Evolutionary conservation across 768 basidiomycete genomes (phyloP).

Genomic region (Epithele typhae): DNA sequence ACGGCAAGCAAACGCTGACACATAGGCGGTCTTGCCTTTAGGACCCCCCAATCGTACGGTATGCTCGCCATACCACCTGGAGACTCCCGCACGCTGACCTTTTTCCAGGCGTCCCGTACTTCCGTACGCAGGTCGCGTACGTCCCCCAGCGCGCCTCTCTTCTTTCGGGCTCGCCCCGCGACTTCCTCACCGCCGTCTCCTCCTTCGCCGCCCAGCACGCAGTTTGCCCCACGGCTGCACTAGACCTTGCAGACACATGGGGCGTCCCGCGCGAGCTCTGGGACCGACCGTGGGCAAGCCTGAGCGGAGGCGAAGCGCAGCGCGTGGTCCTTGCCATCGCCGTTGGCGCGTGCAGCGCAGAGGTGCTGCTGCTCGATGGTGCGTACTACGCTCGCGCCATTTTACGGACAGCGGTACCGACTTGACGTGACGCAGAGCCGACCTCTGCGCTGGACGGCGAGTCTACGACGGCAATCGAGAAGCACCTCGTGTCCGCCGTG

Average conservation of each 20-base stretch:
- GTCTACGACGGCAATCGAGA: constrained; percentile 64
- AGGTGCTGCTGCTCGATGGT: constrained; percentile 81
- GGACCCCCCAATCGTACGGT: constrained; percentile 49
- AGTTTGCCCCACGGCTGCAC: no score
- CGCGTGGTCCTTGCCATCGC: constrained; percentile 77
- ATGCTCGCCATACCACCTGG: constrained; percentile 5
- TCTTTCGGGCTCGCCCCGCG: constrained; percentile 75
- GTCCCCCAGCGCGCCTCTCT: constrained; percentile 86
- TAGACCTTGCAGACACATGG: constrained; percentile 36
- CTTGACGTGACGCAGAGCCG: constrained; percentile 63
- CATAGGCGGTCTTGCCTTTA: constrained; percentile 21
- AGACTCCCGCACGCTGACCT: not conserved
- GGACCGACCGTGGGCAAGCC: constrained; percentile 71
- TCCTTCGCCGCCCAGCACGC: constrained; percentile 43
- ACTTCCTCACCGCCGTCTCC: constrained; percentile 58
- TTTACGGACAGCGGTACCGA: not conserved
- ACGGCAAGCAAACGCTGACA: not conserved
- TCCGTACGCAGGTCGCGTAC: constrained; percentile 77
- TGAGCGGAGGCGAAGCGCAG: constrained; percentile 88
- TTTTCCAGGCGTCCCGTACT: constrained; percentile 64
- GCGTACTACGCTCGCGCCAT: constrained; percentile 17
- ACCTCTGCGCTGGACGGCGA: constrained; percentile 82
- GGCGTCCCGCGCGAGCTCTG: constrained; percentile 65
- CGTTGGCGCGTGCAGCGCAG: constrained; percentile 67
- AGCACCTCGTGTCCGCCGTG: constrained; percentile 50